Percentiles rank a stretch among this genome's conserved stretches.
phyloP scores from a whole-genome alignment of 306 rosid genomes.

The Begonia loranthoides region DNA sequence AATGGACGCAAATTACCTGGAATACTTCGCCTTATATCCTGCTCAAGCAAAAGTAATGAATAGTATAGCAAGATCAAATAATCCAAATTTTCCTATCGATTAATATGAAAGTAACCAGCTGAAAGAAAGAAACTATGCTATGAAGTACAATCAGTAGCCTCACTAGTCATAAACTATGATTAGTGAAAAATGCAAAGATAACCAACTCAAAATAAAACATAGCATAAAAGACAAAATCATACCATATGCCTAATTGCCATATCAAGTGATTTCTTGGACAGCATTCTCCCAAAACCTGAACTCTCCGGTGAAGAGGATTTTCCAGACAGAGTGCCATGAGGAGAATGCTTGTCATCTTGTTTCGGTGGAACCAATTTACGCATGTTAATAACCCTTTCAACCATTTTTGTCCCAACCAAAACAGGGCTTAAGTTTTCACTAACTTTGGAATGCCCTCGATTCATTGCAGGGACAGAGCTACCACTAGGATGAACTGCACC shows the following conservation, averaged over 20 bases:
- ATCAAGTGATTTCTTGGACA: conserved; percentile 91
- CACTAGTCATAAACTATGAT: not conserved
- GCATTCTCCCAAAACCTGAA: conserved; percentile 86
- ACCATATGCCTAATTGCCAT: conserved; percentile 99
- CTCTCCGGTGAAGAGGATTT: conserved; percentile 84
- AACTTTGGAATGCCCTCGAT: conserved; percentile 46
- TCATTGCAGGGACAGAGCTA: conserved; percentile 79
- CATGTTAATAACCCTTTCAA: conserved; percentile 88
- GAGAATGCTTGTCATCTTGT: conserved; percentile 71
- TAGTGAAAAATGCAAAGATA: not conserved
- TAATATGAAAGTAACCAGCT: no score
- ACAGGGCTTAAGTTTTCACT: conserved; percentile 76
- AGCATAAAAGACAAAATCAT: conserved; percentile 11
- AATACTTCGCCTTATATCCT: conserved; percentile 89
- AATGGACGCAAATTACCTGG: conserved; percentile 79
- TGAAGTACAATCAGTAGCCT: not conserved
- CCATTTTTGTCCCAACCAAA: conserved; percentile 81
- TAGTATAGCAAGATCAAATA: not conserved
- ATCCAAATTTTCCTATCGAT: not conserved
- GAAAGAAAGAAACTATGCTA: no score
- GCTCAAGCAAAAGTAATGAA: conserved; percentile 6
- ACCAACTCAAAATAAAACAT: not conserved
- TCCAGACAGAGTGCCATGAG: conserved; percentile 61
- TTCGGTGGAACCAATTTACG: conserved; percentile 80
- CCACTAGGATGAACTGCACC: conserved; percentile 60